A percentile compares a stretch with the other conserved stretches of the same genome.
Evolutionary conservation across 2,329 filamentous ascomycete species (phyloP).

Genomic region (Cladobotryum mycophilum): DNA sequence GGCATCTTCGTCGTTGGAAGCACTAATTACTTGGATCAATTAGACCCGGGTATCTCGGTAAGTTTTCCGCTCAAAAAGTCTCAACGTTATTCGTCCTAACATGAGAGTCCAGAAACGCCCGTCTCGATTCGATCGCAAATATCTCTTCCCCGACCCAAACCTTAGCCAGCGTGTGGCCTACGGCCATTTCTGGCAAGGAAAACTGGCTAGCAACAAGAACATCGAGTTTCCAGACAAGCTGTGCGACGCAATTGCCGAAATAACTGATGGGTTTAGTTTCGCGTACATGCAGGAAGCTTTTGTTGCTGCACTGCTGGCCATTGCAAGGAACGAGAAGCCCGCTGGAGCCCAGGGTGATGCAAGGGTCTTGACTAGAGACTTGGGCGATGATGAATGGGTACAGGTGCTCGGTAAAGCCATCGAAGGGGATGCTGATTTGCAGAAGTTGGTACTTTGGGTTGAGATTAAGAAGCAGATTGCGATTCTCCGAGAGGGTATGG

Average conservation of each 20-base stretch:
- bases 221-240: conserved; percentile 55
- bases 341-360: not conserved
- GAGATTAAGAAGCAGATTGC: conserved; percentile 59
- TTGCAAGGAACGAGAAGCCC: conserved; percentile 36
- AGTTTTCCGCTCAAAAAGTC: conserved; percentile 14
- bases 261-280: conserved; percentile 61
- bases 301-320: conserved; percentile 54
- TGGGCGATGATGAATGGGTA: conserved; percentile 34
- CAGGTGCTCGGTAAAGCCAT: conserved; percentile 21
- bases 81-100: not conserved
- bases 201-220: conserved; percentile 49
- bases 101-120: conserved; percentile 46
- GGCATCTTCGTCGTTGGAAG: conserved; percentile 64
- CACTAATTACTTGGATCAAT: conserved; percentile 58
- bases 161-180: conserved; percentile 51
- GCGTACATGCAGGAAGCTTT: conserved; percentile 67
- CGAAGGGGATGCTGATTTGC: conserved; percentile 35
- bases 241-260: conserved; percentile 51
- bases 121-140: conserved; percentile 61
- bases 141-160: conserved; percentile 54
- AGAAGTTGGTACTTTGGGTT: conserved; percentile 50
- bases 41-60: conserved; percentile 59
- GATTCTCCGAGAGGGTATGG: conserved; percentile 54
- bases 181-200: conserved; percentile 56
- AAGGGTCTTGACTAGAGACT: conserved; percentile 19